Conservation (phyloP, 192 early-diverging fungal species). For the Entophlyctis luteolus region DNA sequence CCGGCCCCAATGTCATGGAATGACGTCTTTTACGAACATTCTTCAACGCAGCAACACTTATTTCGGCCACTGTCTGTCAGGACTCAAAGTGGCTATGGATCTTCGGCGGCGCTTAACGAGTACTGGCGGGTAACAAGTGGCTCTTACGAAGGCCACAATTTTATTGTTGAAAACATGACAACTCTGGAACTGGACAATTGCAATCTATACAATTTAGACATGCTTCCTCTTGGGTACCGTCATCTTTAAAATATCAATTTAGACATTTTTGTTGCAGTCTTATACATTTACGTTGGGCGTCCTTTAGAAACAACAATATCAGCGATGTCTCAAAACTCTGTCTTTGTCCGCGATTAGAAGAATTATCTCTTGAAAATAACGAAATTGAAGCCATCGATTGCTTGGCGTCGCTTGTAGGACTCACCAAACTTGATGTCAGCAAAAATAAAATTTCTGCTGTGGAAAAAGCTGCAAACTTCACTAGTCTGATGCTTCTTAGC, state of each 20-base stretch:
- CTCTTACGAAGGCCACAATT: constrained; percentile 13
- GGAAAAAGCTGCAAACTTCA: constrained; percentile 40
- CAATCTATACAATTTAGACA: constrained; percentile 42
- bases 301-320: constrained; percentile 55
- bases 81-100: constrained; percentile 48
- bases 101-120: constrained; percentile 44
- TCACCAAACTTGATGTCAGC: constrained; percentile 54
- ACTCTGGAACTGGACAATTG: constrained; percentile 54
- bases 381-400: constrained; percentile 50
- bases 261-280: constrained; percentile 26
- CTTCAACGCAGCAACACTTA: constrained; percentile 47
- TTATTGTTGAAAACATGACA: constrained; percentile 42
- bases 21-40: constrained; percentile 27
- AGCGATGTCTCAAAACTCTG: constrained; percentile 42
- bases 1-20: background rate
- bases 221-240: constrained; percentile 35
- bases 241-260: background rate
- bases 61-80: constrained; percentile 52
- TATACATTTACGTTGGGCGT: constrained; percentile 51
- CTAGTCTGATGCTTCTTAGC: constrained; percentile 45
- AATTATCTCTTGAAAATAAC: constrained; percentile 55
- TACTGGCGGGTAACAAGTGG: constrained; percentile 37
- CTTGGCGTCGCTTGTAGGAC: constrained; percentile 30
- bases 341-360: constrained; percentile 41
- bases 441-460: constrained; percentile 46